Evolutionary conservation across 176 grass and related monocot genomes (phyloP).

Genomic region (Paspalum vaginatum): DNA sequence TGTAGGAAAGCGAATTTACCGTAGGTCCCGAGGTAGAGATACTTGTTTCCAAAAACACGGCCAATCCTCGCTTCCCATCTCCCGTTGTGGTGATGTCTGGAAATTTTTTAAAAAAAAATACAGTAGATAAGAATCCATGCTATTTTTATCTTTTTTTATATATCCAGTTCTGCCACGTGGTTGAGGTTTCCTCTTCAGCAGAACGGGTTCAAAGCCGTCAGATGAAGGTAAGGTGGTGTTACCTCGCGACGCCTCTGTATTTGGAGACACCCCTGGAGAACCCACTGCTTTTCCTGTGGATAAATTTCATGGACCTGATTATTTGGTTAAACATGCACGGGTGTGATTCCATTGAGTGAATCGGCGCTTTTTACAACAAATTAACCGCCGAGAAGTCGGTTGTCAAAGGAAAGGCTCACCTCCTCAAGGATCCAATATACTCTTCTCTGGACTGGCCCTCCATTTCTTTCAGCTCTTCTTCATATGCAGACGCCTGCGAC

Average conservation of each 20-base stretch:
- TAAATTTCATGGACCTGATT: constrained; percentile 19
- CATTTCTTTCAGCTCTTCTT: constrained; percentile 69
- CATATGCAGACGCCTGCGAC: constrained; percentile 45
- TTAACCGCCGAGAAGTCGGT: background rate
- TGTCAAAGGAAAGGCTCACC: constrained; percentile 32
- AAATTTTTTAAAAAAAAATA: background rate
- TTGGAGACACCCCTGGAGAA: constrained; percentile 86
- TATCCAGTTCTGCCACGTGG: background rate
- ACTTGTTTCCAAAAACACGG: constrained; percentile 72
- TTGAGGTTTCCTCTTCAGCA: background rate
- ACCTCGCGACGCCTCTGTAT: constrained; percentile 83
- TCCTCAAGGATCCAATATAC: constrained; percentile 80
- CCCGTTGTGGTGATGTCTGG: constrained; percentile 71
- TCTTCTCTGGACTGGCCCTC: constrained; percentile 73
- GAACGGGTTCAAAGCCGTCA: background rate
- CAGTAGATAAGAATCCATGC: background rate
- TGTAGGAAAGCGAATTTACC: constrained; percentile 30
- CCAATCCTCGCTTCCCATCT: constrained; percentile 83
- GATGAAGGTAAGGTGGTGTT: background rate
- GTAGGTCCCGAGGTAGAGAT: constrained; percentile 78
- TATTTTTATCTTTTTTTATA: background rate
- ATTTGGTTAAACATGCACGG: background rate
- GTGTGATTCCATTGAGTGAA: background rate
- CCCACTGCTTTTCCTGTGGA: constrained; percentile 81
- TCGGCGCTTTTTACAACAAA: too few relatives aligned